These are phyloP conservation scores for Lipomyces anomalus DNA, from an alignment of 805 yeast genomes.

Conservation along the genomic window DNA sequence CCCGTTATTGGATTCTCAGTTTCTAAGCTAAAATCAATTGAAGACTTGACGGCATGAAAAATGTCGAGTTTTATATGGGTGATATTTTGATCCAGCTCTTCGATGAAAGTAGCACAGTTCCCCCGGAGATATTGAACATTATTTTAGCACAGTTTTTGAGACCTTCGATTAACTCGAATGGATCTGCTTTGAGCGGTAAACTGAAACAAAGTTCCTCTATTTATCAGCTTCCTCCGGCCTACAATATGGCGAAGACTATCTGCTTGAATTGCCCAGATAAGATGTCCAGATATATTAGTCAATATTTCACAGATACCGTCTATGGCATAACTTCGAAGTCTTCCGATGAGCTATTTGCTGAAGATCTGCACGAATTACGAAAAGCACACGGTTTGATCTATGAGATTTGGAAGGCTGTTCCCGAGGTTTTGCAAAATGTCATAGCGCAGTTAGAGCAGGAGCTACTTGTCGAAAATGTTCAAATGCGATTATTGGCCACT, in stretches of 20 bases:
- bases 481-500: constrained; percentile 62
- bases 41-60: constrained; percentile 25
- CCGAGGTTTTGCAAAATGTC: constrained; percentile 65
- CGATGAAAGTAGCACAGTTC: constrained; percentile 61
- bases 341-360: constrained; percentile 28
- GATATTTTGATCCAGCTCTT: constrained; percentile 72
- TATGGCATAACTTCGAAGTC: constrained; percentile 35
- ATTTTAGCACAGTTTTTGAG: constrained; percentile 58
- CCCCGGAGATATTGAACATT: constrained; percentile 53
- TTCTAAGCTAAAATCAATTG: neutral
- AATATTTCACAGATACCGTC: constrained; percentile 69
- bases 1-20: neutral
- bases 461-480: constrained; percentile 56
- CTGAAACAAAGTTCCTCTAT: neutral
- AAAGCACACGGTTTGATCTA: constrained; percentile 59
- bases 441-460: constrained; percentile 79
- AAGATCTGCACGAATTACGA: constrained; percentile 41
- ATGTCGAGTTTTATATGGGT: constrained; percentile 55
- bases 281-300: constrained; percentile 69
- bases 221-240: constrained; percentile 46
- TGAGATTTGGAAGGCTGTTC: constrained; percentile 71
- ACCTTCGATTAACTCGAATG: constrained; percentile 31
- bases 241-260: constrained; percentile 57
- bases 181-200: neutral
- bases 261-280: constrained; percentile 68